Base-by-base conservation (phyloP, 108 stramenopile species). In the Cylindrotheca closterium region DNA sequence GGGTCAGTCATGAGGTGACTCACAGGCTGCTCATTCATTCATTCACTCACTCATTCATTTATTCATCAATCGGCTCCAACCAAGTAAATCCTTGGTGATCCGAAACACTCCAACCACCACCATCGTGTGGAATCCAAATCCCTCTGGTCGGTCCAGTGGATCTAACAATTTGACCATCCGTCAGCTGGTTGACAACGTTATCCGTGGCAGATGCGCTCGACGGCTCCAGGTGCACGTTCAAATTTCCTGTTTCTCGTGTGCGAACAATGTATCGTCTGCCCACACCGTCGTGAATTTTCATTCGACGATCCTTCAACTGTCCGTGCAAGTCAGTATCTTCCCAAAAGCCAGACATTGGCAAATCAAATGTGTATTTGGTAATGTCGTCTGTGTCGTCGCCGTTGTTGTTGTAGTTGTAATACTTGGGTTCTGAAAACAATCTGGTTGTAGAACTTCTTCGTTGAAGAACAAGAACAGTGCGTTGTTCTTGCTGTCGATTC, bases 51-150 rank as follows among this genome's bases (percentile, higher is more conserved):
- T n/a, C n/a, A n/a, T n/a, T n/a, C n/a, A n/a, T n/a, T 47, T 63
- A 71, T 53, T 75, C 75, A 25, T 73, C 67, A 48, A 78, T 58
- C 1, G 66, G 71, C 45, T 78, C 71, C 2, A 78, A 56, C 77
- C 77, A 78, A 18, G 58, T 63, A 60, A 78, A 78, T 59, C 78
- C 78, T 22, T 30, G 55, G 30, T 49, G 70, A 15, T 74, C 61
- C 33, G 68, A 62, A 46, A 79, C 62, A 30, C 72, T 74, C 78
- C 78, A 79, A 15, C 78, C 78, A 32, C 77, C 77, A 23, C 42
- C 58, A 55, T 79, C 78, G 45, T 79, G 78, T 25, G 30, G 64
- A 22, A 79, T 51, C 78, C 78, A 79, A 42, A 42, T 47, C 15
- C 67, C 78, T 29, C 49, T 27, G 24, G 30, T 27, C 1, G 67